Conservation (phyloP, 73 alveolate species). For the Uronychia binucleata region DNA sequence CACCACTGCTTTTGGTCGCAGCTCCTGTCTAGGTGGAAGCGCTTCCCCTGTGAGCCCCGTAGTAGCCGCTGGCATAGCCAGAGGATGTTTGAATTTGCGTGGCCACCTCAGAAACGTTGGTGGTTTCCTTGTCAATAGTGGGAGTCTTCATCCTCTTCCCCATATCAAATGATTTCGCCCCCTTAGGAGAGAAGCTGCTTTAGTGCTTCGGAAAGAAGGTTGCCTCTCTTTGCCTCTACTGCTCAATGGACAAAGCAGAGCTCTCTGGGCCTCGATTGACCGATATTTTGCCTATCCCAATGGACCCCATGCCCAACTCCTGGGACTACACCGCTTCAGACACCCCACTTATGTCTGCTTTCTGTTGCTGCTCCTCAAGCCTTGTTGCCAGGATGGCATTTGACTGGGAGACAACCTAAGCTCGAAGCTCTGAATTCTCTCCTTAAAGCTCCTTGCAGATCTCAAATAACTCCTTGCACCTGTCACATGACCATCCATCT, state of each 20-base stretch:
- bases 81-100: not conserved
- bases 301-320: no score
- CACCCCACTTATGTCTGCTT: not conserved
- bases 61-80: not conserved
- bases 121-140: not conserved
- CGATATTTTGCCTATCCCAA: no score
- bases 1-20: not conserved
- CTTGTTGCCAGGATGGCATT: not conserved
- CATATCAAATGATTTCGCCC: not conserved
- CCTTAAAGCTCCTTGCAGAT: slow-evolving; percentile 45
- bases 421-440: slow-evolving; percentile 30
- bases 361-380: not conserved
- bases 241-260: no score
- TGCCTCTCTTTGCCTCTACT: no score
- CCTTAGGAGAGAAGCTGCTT: not conserved
- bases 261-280: no score
- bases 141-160: not conserved
- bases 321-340: not conserved
- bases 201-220: no score
- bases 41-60: not conserved
- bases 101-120: not conserved
- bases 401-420: not conserved
- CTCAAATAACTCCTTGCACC: slow-evolving; percentile 53
- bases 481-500: not conserved
- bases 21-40: not conserved